phyloP scores from a whole-genome alignment of 306 rosid genomes.

The Medicago arabica region DNA sequence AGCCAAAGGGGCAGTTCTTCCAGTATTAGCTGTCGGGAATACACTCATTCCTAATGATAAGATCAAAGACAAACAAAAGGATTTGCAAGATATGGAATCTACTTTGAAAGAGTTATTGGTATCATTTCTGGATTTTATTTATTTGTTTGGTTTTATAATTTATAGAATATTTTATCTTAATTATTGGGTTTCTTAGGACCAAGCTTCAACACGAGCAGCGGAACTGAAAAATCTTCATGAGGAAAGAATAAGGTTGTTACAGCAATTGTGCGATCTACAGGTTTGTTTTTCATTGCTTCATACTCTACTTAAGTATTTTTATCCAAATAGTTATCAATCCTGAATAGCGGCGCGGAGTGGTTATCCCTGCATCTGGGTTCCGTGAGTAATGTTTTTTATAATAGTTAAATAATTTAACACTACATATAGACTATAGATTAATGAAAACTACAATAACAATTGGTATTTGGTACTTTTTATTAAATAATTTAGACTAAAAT shows the following conservation, averaged over 20 bases:
- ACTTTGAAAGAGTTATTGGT: slow-evolving; percentile 81
- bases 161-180: slow-evolving; percentile 30
- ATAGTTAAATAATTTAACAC: not conserved
- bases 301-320: slow-evolving; percentile 7
- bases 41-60: slow-evolving; percentile 65
- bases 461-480: not conserved
- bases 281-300: slow-evolving; percentile 51
- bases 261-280: slow-evolving; percentile 76
- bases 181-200: slow-evolving; percentile 63
- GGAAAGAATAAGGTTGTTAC: slow-evolving; percentile 76
- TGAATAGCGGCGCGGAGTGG: not conserved
- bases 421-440: not conserved
- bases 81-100: slow-evolving; percentile 87
- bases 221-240: slow-evolving; percentile 79
- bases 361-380: not conserved
- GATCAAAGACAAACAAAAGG: slow-evolving; percentile 81
- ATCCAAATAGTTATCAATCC: not conserved
- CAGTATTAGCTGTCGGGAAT: slow-evolving; percentile 67
- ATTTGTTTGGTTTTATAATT: slow-evolving; percentile 21
- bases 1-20: slow-evolving; percentile 75
- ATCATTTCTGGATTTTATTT: slow-evolving; percentile 38
- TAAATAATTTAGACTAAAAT: not conserved
- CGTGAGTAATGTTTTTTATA: not conserved
- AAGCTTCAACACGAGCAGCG: slow-evolving; percentile 62
- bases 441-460: not conserved